Conservation (phyloP, 176 grass and related monocot genomes). For the bread wheat (Triticum aestivum) region DNA sequence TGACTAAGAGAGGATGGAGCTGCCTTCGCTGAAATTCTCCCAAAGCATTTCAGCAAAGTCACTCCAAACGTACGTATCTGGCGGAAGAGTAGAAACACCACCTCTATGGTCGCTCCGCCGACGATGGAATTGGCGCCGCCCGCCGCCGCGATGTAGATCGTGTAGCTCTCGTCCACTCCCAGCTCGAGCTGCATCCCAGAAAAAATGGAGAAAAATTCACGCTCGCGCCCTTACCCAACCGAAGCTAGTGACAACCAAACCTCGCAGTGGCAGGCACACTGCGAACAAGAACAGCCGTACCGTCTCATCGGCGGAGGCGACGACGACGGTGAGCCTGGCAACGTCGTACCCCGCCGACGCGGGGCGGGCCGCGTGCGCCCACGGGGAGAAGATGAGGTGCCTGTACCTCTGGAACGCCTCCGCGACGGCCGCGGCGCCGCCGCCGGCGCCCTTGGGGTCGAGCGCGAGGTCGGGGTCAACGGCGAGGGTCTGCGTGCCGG, state of each 20-base stretch:
- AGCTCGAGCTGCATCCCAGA: constrained; percentile 47
- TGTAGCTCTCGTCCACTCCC: constrained; percentile 93
- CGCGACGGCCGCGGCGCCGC: constrained; percentile 32
- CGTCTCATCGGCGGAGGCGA: constrained; percentile 72
- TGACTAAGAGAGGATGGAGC: neutral
- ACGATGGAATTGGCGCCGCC: constrained; percentile 60
- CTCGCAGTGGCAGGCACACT: neutral
- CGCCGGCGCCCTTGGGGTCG: constrained; percentile 37
- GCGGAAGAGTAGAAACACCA: neutral
- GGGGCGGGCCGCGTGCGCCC: constrained; percentile 43
- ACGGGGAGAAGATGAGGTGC: constrained; percentile 57
- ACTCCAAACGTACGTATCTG: neutral
- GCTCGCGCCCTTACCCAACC: neutral
- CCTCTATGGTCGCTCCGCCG: constrained; percentile 77
- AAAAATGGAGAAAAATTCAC: neutral
- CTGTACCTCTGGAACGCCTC: constrained; percentile 80
- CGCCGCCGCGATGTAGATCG: constrained; percentile 44
- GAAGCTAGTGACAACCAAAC: neutral
- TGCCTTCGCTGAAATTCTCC: neutral
- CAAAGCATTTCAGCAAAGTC: neutral
- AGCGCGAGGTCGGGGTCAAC: constrained; percentile 74
- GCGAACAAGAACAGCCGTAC: constrained; percentile 26
- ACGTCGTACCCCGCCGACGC: constrained; percentile 39
- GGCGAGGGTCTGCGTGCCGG: constrained; percentile 46
- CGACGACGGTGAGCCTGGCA: constrained; percentile 58